A percentile compares a stretch with the other conserved stretches of the same genome.
Evolutionary conservation across 768 basidiomycete species (phyloP).

Genomic region (Mycena galericulata): DNA sequence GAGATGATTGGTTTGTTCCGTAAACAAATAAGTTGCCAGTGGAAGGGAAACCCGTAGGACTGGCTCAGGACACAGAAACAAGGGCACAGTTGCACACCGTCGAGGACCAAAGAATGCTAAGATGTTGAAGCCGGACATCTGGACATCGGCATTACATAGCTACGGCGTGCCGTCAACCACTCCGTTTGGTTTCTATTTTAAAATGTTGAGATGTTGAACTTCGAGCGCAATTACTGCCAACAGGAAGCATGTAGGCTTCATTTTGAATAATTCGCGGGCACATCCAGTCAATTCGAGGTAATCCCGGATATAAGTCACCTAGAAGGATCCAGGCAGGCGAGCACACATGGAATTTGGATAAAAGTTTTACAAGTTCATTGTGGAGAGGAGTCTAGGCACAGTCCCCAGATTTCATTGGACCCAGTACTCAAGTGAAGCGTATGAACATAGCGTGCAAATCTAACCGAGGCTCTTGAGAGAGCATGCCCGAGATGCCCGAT

Average conservation of each 20-base stretch:
- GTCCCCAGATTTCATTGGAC: too few relatives aligned
- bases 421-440: too few relatives aligned
- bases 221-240: not conserved
- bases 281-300: too few relatives aligned
- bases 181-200: not conserved
- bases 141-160: not conserved
- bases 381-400: too few relatives aligned
- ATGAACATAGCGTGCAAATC: too few relatives aligned
- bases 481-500: too few relatives aligned
- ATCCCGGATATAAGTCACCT: too few relatives aligned
- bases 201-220: not conserved
- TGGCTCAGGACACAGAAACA: not conserved
- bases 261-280: not conserved
- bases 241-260: not conserved
- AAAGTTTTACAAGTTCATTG: too few relatives aligned
- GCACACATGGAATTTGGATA: too few relatives aligned
- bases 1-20: not conserved
- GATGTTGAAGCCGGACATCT: too few relatives aligned
- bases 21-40: conserved; percentile 3
- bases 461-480: too few relatives aligned
- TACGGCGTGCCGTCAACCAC: not conserved
- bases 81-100: not conserved
- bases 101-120: not conserved
- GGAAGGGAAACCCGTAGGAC: not conserved
- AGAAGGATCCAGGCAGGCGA: too few relatives aligned